These are phyloP conservation scores for Insectozyma bohioensis DNA, from an alignment of 1,139 yeast species.

Conservation along the genomic window DNA sequence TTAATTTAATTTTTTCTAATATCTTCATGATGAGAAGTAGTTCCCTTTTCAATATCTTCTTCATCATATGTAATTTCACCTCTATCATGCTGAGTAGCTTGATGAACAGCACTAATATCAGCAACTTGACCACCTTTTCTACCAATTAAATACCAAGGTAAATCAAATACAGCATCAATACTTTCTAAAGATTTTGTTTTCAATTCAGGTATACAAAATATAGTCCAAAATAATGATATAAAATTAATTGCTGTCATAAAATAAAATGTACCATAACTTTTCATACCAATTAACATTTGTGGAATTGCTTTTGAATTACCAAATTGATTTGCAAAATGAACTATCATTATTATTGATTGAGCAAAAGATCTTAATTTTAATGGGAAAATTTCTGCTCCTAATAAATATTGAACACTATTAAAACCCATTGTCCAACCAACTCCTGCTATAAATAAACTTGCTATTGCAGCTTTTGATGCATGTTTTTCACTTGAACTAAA, in stretches of 20 bases:
- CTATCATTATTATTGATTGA: slow-evolving; percentile 52
- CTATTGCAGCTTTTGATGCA: slow-evolving; percentile 52
- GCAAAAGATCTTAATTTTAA: slow-evolving; percentile 54
- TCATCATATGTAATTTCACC: too few relatives aligned
- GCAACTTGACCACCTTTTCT: slow-evolving; percentile 50
- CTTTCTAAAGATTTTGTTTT: slow-evolving; percentile 54
- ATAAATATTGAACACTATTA: slow-evolving; percentile 56
- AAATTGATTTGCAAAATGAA: slow-evolving; percentile 60
- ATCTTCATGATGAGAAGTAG: too few relatives aligned
- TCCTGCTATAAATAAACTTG: slow-evolving; percentile 53
- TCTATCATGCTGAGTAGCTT: too few relatives aligned
- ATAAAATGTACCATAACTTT: slow-evolving; percentile 53
- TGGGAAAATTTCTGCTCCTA: slow-evolving; percentile 61
- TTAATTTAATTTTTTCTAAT: too few relatives aligned
- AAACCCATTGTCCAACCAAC: slow-evolving; percentile 65
- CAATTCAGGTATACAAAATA: slow-evolving; percentile 54
- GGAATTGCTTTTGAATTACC: slow-evolving; percentile 62
- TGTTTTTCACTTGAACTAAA: slow-evolving; percentile 29
- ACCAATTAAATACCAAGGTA: slow-evolving; percentile 56
- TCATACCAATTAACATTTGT: slow-evolving; percentile 46
- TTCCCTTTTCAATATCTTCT: too few relatives aligned
- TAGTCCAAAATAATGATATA: slow-evolving; percentile 46
- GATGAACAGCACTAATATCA: slow-evolving; percentile 44
- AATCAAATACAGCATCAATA: slow-evolving; percentile 55
- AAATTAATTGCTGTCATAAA: slow-evolving; percentile 49